Conservation (phyloP, 2,329 filamentous ascomycete species). For the Trichoderma semiorbis region DNA sequence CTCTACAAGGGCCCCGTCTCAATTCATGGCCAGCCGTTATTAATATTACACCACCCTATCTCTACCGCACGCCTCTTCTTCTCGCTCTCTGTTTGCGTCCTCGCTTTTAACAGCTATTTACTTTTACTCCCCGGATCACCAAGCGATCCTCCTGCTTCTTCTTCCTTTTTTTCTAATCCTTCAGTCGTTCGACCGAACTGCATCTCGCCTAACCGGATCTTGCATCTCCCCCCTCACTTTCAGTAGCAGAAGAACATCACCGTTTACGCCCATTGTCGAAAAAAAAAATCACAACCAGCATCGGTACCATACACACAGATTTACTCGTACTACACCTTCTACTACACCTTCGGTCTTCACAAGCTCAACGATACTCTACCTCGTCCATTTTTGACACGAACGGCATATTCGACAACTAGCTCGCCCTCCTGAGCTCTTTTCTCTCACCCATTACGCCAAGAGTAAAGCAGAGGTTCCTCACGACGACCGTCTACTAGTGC, state of each 20-base stretch:
- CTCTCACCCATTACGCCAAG: not conserved
- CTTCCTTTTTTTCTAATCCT: not conserved
- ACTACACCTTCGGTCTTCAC: not conserved
- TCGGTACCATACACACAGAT: not conserved
- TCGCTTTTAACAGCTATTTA: not conserved
- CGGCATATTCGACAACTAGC: not conserved
- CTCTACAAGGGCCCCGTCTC: not conserved
- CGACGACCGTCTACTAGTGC: not conserved
- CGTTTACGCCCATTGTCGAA: not conserved
- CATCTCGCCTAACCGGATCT: constrained; percentile 5
- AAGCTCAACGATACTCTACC: not conserved
- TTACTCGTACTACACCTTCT: not conserved
- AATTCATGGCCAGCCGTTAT: constrained; percentile 2
- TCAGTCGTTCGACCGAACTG: not conserved
- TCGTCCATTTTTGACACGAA: not conserved
- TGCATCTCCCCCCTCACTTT: not conserved
- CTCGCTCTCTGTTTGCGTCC: constrained; percentile 6
- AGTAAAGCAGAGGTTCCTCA: not conserved
- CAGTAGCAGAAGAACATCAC: not conserved
- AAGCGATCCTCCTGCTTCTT: not conserved
- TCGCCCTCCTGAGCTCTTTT: not conserved
- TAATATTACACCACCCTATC: constrained; percentile 18
- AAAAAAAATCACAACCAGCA: not conserved
- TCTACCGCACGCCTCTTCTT: not conserved
- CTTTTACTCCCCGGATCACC: not conserved